Conservation (phyloP, 2,329 filamentous ascomycete genomes). For the Madurella fahalii region DNA sequence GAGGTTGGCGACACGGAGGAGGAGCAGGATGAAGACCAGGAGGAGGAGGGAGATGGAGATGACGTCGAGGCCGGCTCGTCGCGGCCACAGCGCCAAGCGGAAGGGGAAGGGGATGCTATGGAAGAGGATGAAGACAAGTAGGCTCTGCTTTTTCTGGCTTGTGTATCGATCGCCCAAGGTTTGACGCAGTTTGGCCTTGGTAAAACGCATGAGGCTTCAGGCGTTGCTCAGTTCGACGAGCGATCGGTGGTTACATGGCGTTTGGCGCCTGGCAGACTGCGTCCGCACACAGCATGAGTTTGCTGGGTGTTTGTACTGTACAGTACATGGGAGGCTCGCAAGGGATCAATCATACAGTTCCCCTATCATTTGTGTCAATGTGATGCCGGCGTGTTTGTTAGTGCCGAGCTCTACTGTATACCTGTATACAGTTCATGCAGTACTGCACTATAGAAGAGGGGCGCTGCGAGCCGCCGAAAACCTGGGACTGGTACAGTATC, state of each 20-base stretch:
- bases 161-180: background rate
- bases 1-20: slow-evolving; percentile 7
- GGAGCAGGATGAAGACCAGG: slow-evolving; percentile 1
- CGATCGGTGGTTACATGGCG: background rate
- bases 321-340: no score
- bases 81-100: slow-evolving; percentile 21
- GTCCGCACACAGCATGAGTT: no score
- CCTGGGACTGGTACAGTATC: background rate
- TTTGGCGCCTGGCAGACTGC: background rate
- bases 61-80: slow-evolving; percentile 20
- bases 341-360: no score
- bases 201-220: background rate
- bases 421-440: no score
- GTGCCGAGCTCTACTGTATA: no score
- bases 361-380: no score
- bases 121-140: slow-evolving; percentile 15
- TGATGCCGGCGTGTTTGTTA: no score
- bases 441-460: no score
- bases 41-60: slow-evolving; percentile 7
- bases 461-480: no score
- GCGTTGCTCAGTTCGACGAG: background rate
- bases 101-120: slow-evolving; percentile 19
- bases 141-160: background rate
- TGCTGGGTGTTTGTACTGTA: no score
- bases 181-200: background rate